A percentile compares a stretch with the other conserved stretches of the same genome.
These are phyloP conservation scores for Linanthus parryae DNA, from an alignment of 148 eudicot genomes.

Conservation along the genomic window DNA sequence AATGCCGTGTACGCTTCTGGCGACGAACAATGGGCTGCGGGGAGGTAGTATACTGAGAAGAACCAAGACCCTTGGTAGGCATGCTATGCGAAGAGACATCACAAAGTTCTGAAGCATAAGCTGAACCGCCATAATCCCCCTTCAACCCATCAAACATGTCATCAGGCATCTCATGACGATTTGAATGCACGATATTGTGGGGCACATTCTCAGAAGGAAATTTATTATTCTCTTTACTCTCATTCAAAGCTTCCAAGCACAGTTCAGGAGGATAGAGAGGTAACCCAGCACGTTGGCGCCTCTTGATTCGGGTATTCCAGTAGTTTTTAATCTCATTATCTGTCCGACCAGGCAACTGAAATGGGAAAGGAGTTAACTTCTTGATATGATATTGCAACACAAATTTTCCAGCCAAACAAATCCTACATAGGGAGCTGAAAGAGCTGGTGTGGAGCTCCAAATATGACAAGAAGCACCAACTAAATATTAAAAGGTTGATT, in stretches of 20 bases:
- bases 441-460: too few relatives aligned
- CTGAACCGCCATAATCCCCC: conserved; percentile 6
- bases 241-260: conserved; percentile 15
- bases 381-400: background rate
- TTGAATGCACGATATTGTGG: too few relatives aligned
- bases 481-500: too few relatives aligned
- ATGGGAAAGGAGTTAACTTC: background rate
- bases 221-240: too few relatives aligned
- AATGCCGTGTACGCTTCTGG: conserved; percentile 16
- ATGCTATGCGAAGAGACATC: conserved; percentile 13
- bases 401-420: background rate
- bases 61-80: conserved; percentile 12
- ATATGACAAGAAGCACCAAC: too few relatives aligned
- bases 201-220: too few relatives aligned
- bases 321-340: conserved; percentile 28
- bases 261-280: conserved; percentile 24
- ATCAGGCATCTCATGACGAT: conserved; percentile 20
- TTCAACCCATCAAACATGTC: conserved; percentile 13
- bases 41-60: conserved; percentile 13
- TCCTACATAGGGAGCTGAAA: too few relatives aligned
- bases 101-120: conserved; percentile 14
- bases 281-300: conserved; percentile 27
- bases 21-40: conserved; percentile 10
- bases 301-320: conserved; percentile 26
- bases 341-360: conserved; percentile 26